Evolutionary conservation across 2,329 filamentous ascomycete species (phyloP).

Genomic region (Cordyceps farinosa): DNA sequence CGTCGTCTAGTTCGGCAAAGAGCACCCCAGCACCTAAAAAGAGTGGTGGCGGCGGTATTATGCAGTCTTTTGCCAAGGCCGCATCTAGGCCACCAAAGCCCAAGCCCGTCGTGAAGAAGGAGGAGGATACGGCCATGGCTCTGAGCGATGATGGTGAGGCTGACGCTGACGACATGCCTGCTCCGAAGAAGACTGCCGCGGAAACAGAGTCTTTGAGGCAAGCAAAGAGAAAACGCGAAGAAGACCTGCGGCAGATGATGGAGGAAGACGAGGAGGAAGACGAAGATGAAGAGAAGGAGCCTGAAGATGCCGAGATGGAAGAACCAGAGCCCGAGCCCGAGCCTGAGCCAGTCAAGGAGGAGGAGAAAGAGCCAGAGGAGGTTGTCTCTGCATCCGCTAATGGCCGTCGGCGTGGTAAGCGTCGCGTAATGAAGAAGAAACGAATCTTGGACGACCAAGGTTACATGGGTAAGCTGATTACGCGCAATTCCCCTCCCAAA

Average conservation of each 20-base stretch:
- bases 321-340: slow-evolving; percentile 38
- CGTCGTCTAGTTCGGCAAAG: slow-evolving; percentile 28
- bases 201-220: slow-evolving; percentile 28
- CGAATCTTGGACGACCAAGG: slow-evolving; percentile 84
- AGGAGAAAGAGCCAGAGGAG: slow-evolving; percentile 46
- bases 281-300: slow-evolving; percentile 54
- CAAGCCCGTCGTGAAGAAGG: slow-evolving; percentile 39
- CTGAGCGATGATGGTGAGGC: slow-evolving; percentile 41
- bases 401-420: slow-evolving; percentile 70
- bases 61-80: slow-evolving; percentile 74
- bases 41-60: slow-evolving; percentile 60
- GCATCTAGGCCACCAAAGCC: slow-evolving; percentile 42
- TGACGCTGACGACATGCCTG: slow-evolving; percentile 34
- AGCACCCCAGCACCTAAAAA: slow-evolving; percentile 47
- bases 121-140: slow-evolving; percentile 29
- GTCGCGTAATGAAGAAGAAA: slow-evolving; percentile 83
- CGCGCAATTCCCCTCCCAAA: neutral
- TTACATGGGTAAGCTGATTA: slow-evolving; percentile 65
- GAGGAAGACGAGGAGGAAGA: slow-evolving; percentile 49
- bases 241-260: slow-evolving; percentile 41
- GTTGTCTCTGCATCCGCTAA: slow-evolving; percentile 49
- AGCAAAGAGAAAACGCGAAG: slow-evolving; percentile 36
- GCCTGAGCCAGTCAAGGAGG: slow-evolving; percentile 29
- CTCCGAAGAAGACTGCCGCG: slow-evolving; percentile 25
- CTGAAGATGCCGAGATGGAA: slow-evolving; percentile 35